Conservation (phyloP, 139 green algal species). For the Microglena sp. region DNA sequence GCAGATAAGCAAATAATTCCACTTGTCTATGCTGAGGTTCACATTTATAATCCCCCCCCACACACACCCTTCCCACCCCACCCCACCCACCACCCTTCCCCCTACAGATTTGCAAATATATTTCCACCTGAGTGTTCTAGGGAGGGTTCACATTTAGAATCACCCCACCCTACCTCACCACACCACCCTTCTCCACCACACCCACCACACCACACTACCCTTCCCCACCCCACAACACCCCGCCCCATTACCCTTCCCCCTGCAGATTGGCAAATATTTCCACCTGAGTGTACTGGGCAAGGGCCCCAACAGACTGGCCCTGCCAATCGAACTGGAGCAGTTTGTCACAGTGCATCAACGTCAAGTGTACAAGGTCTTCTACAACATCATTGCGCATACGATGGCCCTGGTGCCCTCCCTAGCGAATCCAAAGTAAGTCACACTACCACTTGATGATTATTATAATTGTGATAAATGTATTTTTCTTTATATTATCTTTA, state of each 20-base stretch:
- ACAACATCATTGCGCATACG: conserved; percentile 17
- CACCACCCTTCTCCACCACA: no score
- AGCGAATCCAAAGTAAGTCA: conserved; percentile 8
- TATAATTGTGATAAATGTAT: background rate
- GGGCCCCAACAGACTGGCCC: conserved; percentile 16
- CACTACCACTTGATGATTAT: no score
- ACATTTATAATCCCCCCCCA: no score
- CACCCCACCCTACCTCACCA: no score
- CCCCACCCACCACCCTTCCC: no score
- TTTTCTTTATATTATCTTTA: background rate
- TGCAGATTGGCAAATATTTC: conserved; percentile 18
- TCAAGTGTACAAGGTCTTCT: conserved; percentile 14
- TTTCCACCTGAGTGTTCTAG: no score
- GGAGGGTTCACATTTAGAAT: no score
- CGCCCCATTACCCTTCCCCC: background rate
- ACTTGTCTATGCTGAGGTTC: no score
- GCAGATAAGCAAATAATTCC: no score
- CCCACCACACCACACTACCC: background rate
- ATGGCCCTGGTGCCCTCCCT: conserved; percentile 28
- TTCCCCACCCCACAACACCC: background rate
- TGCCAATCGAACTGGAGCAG: conserved; percentile 16
- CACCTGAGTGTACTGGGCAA: conserved; percentile 28
- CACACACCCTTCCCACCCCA: no score
- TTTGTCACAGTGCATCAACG: conserved; percentile 15
- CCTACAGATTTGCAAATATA: no score